These are phyloP conservation scores for Platanthera zijinensis DNA, from an alignment of 106 monocot species.

Conservation along the genomic window DNA sequence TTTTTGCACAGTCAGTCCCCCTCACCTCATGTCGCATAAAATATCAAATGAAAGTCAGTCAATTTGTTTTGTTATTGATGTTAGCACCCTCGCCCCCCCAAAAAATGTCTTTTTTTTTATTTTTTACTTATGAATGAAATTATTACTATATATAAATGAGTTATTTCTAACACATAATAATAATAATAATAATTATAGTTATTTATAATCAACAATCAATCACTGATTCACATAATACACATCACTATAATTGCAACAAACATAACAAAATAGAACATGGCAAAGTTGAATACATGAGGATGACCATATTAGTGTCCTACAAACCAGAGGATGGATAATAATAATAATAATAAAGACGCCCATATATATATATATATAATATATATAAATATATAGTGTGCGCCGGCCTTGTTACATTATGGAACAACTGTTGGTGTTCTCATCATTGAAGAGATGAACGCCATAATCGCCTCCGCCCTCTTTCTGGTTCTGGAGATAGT, in stretches of 20 bases:
- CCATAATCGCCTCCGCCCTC: conserved; percentile 31
- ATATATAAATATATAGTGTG: too few relatives aligned
- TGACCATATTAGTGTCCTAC: neutral
- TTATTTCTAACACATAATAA: neutral
- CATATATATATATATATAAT: too few relatives aligned
- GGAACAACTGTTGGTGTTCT: conserved; percentile 68
- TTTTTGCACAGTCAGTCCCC: too few relatives aligned
- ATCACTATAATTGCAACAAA: conserved; percentile 2
- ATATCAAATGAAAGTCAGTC: too few relatives aligned
- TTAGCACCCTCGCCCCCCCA: too few relatives aligned
- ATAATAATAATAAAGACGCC: neutral
- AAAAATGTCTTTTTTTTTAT: too few relatives aligned
- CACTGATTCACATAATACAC: conserved; percentile 3
- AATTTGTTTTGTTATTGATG: too few relatives aligned
- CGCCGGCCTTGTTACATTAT: conserved; percentile 54
- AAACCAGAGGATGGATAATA: neutral
- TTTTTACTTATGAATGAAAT: too few relatives aligned
- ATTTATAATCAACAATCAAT: neutral
- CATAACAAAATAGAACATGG: neutral
- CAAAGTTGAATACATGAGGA: neutral
- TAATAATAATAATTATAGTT: neutral
- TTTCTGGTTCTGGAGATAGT: conserved; percentile 14
- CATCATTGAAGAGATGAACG: conserved; percentile 78
- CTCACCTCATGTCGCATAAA: too few relatives aligned
- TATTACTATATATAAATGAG: too few relatives aligned